Percentiles rank a stretch among this genome's conserved stretches.
Evolutionary conservation across 495 filamentous ascomycete genomes (phyloP).

Genomic region (Penicillium angulare): DNA sequence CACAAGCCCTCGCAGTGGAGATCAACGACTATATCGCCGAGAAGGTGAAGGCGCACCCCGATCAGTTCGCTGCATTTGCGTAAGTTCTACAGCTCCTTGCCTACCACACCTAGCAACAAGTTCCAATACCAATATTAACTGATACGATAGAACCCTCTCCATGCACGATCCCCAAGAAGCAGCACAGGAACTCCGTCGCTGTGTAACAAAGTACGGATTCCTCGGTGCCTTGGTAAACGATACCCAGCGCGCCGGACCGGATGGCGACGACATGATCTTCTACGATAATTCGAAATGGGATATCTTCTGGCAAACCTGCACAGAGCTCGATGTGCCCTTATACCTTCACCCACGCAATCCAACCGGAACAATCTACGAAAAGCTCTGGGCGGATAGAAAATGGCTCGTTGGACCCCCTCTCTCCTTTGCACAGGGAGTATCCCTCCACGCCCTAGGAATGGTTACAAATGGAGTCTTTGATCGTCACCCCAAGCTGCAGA

Average conservation of each 20-base stretch:
- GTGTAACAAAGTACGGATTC: constrained; percentile 55
- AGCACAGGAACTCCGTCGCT: constrained; percentile 52
- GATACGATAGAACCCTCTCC: constrained; percentile 36
- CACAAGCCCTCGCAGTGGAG: constrained; percentile 43
- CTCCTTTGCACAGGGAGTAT: constrained; percentile 50
- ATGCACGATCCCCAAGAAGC: constrained; percentile 58
- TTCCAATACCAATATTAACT: neutral
- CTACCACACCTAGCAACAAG: neutral
- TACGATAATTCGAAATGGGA: constrained; percentile 57
- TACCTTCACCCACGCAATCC: constrained; percentile 60
- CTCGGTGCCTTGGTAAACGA: constrained; percentile 61
- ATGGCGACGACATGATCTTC: constrained; percentile 56
- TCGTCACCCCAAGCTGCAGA: constrained; percentile 52
- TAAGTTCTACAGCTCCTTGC: constrained; percentile 16
- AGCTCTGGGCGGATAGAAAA: constrained; percentile 50
- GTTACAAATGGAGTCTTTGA: constrained; percentile 53
- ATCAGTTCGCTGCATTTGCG: constrained; percentile 58
- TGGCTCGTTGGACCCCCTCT: constrained; percentile 47
- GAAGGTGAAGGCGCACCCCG: constrained; percentile 48
- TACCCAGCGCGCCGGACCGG: constrained; percentile 46
- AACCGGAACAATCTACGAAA: constrained; percentile 47
- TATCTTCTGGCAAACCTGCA: constrained; percentile 55
- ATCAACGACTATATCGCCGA: constrained; percentile 60
- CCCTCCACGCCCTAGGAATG: constrained; percentile 50
- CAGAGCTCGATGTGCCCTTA: constrained; percentile 60